These are phyloP conservation scores for Maudiozyma barnettii DNA, from an alignment of 805 yeast species.

Conservation along the genomic window DNA sequence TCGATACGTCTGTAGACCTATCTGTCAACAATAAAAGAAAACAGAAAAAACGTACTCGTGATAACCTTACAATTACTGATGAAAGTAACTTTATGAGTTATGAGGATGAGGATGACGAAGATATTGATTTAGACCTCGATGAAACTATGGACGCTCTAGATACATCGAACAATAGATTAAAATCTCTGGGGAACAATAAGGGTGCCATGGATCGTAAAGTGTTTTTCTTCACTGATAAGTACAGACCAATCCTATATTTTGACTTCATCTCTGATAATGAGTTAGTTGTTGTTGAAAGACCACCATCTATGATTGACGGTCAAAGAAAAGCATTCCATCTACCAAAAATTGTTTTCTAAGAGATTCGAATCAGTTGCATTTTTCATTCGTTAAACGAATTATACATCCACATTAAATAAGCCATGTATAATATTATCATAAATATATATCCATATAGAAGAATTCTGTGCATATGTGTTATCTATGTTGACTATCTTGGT, in stretches of 20 bases:
- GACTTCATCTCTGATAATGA: slow-evolving; percentile 45
- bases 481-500: no score
- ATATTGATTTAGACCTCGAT: slow-evolving; percentile 19
- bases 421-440: neutral
- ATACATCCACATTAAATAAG: no score
- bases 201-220: slow-evolving; percentile 30
- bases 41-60: slow-evolving; percentile 34
- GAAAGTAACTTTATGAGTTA: slow-evolving; percentile 31
- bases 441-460: no score
- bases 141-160: slow-evolving; percentile 9
- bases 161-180: slow-evolving; percentile 7
- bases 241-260: slow-evolving; percentile 60
- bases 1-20: slow-evolving; percentile 53
- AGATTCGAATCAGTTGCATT: neutral
- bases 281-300: slow-evolving; percentile 69
- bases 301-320: slow-evolving; percentile 45
- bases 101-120: slow-evolving; percentile 27
- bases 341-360: slow-evolving; percentile 42
- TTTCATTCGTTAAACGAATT: neutral
- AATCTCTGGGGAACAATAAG: slow-evolving; percentile 17
- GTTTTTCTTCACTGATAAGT: slow-evolving; percentile 70
- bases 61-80: slow-evolving; percentile 35
- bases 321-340: slow-evolving; percentile 54
- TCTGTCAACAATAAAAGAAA: slow-evolving; percentile 34
- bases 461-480: no score